Evolutionary conservation across 345 rosid species (phyloP).

Genomic region (Nephelium lappaceum): DNA sequence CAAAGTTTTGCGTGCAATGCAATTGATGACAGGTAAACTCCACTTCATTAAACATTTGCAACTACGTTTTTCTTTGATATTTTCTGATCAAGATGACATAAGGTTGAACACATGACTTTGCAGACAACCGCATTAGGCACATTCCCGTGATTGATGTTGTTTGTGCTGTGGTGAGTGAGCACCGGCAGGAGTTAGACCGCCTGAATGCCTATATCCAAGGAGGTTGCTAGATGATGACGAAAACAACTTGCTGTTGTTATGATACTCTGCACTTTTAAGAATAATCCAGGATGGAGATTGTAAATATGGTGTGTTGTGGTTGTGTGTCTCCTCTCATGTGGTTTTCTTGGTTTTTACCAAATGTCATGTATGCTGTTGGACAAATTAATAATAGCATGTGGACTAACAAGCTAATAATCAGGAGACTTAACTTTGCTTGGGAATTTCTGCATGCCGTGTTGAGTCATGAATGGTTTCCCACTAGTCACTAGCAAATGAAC

Average conservation of each 20-base stretch:
- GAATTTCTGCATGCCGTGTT: neutral
- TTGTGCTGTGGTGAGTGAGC: conserved; percentile 95
- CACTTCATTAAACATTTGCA: neutral
- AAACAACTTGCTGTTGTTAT: conserved; percentile 19
- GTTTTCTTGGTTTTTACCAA: conserved; percentile 1
- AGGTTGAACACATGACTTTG: conserved; percentile 19
- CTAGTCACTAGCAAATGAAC: too few species aligned
- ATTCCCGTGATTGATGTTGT: conserved; percentile 92
- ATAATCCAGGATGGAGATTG: conserved; percentile 25
- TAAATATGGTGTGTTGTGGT: conserved; percentile 27
- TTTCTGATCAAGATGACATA: neutral
- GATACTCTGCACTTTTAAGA: neutral
- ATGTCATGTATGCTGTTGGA: conserved; percentile 3
- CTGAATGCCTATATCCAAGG: conserved; percentile 91
- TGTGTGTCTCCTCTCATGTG: neutral
- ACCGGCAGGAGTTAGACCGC: conserved; percentile 89
- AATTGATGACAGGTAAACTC: conserved; percentile 84
- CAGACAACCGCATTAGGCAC: conserved; percentile 96
- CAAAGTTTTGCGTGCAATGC: conserved; percentile 96
- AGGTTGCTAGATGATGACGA: conserved; percentile 64
- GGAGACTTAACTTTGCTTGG: conserved; percentile 8
- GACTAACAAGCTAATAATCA: conserved; percentile 12
- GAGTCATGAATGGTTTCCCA: neutral
- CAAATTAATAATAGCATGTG: conserved; percentile 16
- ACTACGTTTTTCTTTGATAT: neutral